A percentile compares a stretch with the other conserved stretches of the same genome.
Conservation (phyloP, 2,329 filamentous ascomycete species). For the Pyrenochaeta sp. region DNA sequence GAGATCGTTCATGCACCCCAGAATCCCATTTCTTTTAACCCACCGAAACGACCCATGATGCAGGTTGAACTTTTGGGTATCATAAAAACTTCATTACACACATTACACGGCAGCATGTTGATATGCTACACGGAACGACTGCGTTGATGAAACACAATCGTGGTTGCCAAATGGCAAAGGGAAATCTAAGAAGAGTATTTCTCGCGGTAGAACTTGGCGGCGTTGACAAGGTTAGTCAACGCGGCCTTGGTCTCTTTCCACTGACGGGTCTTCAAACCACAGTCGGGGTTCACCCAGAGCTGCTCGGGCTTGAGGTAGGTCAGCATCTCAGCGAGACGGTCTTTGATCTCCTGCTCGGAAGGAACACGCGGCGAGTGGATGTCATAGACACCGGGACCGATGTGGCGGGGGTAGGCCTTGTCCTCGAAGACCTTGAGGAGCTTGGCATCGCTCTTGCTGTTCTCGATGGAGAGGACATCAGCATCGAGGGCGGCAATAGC, state of each 20-base stretch:
- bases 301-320: conserved; percentile 94
- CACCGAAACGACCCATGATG: conserved; percentile 48
- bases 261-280: conserved; percentile 98
- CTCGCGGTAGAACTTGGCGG: conserved; percentile 94
- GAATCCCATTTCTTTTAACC: conserved; percentile 30
- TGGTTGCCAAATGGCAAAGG: conserved; percentile 32
- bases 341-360: conserved; percentile 97
- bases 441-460: conserved; percentile 99
- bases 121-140: conserved; percentile 45
- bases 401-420: conserved; percentile 96
- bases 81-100: conserved; percentile 51
- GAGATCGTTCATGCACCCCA: conserved; percentile 46
- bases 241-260: conserved; percentile 99
- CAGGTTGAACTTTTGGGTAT: conserved; percentile 56
- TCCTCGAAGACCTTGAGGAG: conserved; percentile 98
- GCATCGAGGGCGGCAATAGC: conserved; percentile 97
- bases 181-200: conserved; percentile 74
- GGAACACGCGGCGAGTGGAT: conserved; percentile 99
- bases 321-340: conserved; percentile 97
- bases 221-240: conserved; percentile 95
- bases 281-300: conserved; percentile 99
- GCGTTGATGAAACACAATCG: conserved; percentile 45
- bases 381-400: conserved; percentile 98
- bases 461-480: conserved; percentile 98
- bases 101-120: conserved; percentile 51